Percentiles rank a stretch among this genome's conserved stretches.
Evolutionary conservation across 257 asterid species (phyloP).

Genomic region (Verbena officinalis): DNA sequence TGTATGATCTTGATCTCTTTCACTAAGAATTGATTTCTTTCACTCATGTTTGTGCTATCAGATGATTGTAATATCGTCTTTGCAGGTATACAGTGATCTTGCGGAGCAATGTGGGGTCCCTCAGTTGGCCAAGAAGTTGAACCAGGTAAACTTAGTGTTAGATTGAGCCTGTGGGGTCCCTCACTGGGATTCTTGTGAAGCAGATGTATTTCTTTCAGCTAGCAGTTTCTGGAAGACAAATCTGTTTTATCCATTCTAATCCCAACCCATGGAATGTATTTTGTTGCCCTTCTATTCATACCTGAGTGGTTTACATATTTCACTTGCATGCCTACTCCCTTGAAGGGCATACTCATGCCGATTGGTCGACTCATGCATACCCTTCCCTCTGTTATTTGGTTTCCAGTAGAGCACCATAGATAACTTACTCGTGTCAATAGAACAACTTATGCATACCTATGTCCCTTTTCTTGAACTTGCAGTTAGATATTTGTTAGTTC

Average conservation of each 20-base stretch:
- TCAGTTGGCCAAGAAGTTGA: slow-evolving; percentile 97
- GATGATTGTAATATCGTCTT: slow-evolving; percentile 22
- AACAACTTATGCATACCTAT: neutral
- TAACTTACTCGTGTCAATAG: neutral
- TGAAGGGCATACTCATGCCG: slow-evolving; percentile 17
- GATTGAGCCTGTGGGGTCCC: neutral
- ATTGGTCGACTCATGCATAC: too few relatives aligned
- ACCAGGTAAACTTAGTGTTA: slow-evolving; percentile 61
- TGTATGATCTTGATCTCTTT: slow-evolving; percentile 46
- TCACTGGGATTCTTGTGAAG: slow-evolving; percentile 2
- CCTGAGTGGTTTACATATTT: slow-evolving; percentile 6
- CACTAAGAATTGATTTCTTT: slow-evolving; percentile 25
- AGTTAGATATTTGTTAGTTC: neutral
- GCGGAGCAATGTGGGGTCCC: slow-evolving; percentile 95
- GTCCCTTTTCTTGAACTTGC: neutral
- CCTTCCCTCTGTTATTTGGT: neutral
- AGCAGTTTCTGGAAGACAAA: neutral
- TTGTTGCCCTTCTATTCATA: neutral
- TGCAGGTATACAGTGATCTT: slow-evolving; percentile 83
- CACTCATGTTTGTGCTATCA: slow-evolving; percentile 14
- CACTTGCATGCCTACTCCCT: slow-evolving; percentile 15
- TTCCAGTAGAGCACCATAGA: too few relatives aligned
- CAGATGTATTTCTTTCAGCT: neutral
- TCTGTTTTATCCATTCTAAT: slow-evolving; percentile 7
- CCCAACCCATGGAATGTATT: neutral